Percentiles rank a stretch among this genome's conserved stretches.
Evolutionary conservation across 139 green algal species (phyloP).

Genomic region (Limnomonas spitsbergensis): DNA sequence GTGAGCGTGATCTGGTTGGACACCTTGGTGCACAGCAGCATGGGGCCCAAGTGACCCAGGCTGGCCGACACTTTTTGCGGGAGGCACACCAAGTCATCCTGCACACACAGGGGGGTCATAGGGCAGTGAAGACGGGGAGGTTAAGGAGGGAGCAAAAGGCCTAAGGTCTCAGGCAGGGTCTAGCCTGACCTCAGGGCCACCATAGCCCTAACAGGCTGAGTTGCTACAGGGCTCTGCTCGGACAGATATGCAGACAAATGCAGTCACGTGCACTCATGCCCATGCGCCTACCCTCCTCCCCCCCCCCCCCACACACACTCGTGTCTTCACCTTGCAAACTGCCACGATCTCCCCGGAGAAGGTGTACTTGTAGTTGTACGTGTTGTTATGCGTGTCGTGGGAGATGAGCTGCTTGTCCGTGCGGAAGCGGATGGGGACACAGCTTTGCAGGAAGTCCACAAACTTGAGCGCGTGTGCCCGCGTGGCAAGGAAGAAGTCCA

Average conservation of each 20-base stretch:
- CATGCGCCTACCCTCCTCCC: no score
- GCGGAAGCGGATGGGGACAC: conserved; percentile 67
- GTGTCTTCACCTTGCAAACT: conserved; percentile 70
- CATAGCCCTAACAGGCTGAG: no score
- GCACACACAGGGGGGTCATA: no score
- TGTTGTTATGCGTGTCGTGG: conserved; percentile 87
- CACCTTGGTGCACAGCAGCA: conserved; percentile 84
- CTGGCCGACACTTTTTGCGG: conserved; percentile 66
- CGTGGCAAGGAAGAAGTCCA: conserved; percentile 95
- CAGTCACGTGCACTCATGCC: background rate
- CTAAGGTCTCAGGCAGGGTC: no score
- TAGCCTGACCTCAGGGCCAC: no score
- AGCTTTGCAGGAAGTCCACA: conserved; percentile 88
- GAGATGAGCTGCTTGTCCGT: conserved; percentile 96
- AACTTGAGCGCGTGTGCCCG: conserved; percentile 86
- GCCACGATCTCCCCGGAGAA: conserved; percentile 94
- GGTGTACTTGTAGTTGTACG: conserved; percentile 99
- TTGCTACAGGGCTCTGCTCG: no score
- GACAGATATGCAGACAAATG: no score
- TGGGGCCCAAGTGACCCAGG: conserved; percentile 79
- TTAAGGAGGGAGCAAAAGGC: no score
- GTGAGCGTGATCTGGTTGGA: conserved; percentile 81
- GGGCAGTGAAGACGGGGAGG: no score
- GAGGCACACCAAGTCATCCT: conserved; percentile 94
- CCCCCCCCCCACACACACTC: no score